Evolutionary conservation across 2,329 filamentous ascomycete genomes (phyloP).

Genomic region (Cercospora janseana): DNA sequence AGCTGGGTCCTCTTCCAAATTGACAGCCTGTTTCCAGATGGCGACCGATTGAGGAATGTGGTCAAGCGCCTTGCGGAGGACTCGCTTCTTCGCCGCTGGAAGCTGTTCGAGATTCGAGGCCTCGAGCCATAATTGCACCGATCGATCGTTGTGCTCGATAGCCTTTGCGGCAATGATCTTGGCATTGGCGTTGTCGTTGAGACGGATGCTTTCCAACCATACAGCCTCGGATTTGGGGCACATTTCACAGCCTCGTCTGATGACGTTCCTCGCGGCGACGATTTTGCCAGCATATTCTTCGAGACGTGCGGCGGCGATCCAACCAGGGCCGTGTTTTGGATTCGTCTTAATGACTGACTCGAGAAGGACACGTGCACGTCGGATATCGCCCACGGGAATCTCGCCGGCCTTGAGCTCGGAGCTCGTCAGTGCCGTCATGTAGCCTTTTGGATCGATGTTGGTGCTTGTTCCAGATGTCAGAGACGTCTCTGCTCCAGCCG

Average conservation of each 20-base stretch:
- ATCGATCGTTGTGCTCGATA: constrained; percentile 85
- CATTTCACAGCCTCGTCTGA: constrained; percentile 81
- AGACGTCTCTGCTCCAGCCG: constrained; percentile 68
- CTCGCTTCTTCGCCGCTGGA: constrained; percentile 80
- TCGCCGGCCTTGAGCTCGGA: constrained; percentile 76
- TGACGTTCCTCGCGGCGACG: constrained; percentile 82
- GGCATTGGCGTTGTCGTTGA: constrained; percentile 85
- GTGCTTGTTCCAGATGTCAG: constrained; percentile 68
- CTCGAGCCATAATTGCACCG: constrained; percentile 88
- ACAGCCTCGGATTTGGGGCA: constrained; percentile 93
- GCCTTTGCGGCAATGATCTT: constrained; percentile 93
- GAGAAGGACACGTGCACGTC: constrained; percentile 85
- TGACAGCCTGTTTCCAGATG: constrained; percentile 97
- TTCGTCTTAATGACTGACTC: constrained; percentile 98
- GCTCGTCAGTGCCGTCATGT: constrained; percentile 86
- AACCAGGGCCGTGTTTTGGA: constrained; percentile 87
- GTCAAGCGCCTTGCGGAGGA: constrained; percentile 85
- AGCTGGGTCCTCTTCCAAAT: constrained; percentile 83
- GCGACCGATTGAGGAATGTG: constrained; percentile 91
- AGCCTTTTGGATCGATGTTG: constrained; percentile 91
- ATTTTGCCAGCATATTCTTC: constrained; percentile 92
- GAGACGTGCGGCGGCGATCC: constrained; percentile 89
- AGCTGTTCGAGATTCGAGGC: constrained; percentile 91
- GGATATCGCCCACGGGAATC: constrained; percentile 88
- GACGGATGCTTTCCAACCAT: constrained; percentile 92